These are phyloP conservation scores for Paracamarosporium sp. DNA, from an alignment of 2,329 filamentous ascomycete species.

Conservation along the genomic window DNA sequence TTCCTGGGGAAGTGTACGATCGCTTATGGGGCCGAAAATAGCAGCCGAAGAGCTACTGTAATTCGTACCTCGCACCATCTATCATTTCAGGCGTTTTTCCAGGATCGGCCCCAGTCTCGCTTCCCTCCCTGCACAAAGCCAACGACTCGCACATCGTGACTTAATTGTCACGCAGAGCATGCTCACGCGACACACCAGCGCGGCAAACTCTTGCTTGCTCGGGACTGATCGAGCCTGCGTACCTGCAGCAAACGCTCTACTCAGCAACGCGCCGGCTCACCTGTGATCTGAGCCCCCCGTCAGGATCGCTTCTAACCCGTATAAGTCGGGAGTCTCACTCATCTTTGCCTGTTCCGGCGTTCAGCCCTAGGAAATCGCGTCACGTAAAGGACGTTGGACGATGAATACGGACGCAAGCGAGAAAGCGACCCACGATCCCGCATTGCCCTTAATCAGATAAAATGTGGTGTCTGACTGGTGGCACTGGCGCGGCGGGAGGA, in stretches of 20 bases:
- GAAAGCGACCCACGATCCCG: neutral
- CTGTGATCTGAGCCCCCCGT: constrained; percentile 1
- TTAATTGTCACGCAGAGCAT: neutral
- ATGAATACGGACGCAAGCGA: neutral
- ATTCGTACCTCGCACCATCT: neutral
- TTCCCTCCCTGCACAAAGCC: neutral
- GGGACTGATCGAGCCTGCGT: neutral
- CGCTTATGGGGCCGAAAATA: constrained; percentile 1
- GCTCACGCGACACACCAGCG: neutral
- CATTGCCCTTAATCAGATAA: neutral
- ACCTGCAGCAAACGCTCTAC: neutral
- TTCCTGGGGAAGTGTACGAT: neutral
- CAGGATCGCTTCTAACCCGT: neutral
- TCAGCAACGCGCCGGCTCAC: neutral
- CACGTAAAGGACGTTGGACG: neutral
- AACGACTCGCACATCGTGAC: neutral
- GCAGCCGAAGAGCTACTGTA: neutral
- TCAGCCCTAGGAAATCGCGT: neutral
- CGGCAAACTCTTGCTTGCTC: neutral
- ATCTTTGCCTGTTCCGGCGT: constrained; percentile 1
- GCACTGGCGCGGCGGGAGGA: neutral
- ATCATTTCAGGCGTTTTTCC: neutral
- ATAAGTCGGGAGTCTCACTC: constrained; percentile 1
- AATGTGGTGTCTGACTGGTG: constrained; percentile 3
- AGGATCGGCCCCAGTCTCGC: neutral